Percentiles rank a stretch among this genome's conserved stretches.
These are phyloP conservation scores for Candida neerlandica DNA, from an alignment of 1,139 yeast species.

Conservation along the genomic window DNA sequence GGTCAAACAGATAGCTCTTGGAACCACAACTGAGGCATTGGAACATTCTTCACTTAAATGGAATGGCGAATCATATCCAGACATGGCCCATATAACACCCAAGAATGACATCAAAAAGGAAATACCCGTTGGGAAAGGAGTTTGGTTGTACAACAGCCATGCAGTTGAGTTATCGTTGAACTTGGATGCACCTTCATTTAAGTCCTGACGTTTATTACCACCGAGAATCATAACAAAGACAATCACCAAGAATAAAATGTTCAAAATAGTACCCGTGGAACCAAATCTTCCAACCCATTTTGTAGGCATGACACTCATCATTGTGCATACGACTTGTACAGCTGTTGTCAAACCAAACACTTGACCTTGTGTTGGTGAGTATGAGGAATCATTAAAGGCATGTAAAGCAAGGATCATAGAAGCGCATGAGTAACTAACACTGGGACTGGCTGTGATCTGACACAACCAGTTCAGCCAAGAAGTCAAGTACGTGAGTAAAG, in stretches of 20 bases:
- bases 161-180: slow-evolving; percentile 55
- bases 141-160: slow-evolving; percentile 61
- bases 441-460: slow-evolving; percentile 53
- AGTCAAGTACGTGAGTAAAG: slow-evolving; percentile 59
- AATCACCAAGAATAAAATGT: slow-evolving; percentile 53
- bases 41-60: slow-evolving; percentile 73
- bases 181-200: slow-evolving; percentile 35
- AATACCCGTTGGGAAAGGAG: slow-evolving; percentile 70
- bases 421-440: slow-evolving; percentile 65
- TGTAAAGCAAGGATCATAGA: slow-evolving; percentile 60
- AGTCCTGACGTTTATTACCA: slow-evolving; percentile 48
- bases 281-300: slow-evolving; percentile 60
- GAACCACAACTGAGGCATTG: slow-evolving; percentile 66
- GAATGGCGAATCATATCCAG: slow-evolving; percentile 76
- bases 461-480: slow-evolving; percentile 59
- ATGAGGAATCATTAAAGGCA: slow-evolving; percentile 35
- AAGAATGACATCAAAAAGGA: slow-evolving; percentile 62
- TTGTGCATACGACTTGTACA: slow-evolving; percentile 52
- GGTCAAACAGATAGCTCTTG: slow-evolving; percentile 67
- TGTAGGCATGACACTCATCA: slow-evolving; percentile 54
- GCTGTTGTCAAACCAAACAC: slow-evolving; percentile 53
- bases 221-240: slow-evolving; percentile 61
- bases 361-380: slow-evolving; percentile 52
- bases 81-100: slow-evolving; percentile 76
- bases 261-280: slow-evolving; percentile 51